Base-by-base conservation (phyloP, 2,329 filamentous ascomycete genomes). In the Aspergillus bombycis region DNA sequence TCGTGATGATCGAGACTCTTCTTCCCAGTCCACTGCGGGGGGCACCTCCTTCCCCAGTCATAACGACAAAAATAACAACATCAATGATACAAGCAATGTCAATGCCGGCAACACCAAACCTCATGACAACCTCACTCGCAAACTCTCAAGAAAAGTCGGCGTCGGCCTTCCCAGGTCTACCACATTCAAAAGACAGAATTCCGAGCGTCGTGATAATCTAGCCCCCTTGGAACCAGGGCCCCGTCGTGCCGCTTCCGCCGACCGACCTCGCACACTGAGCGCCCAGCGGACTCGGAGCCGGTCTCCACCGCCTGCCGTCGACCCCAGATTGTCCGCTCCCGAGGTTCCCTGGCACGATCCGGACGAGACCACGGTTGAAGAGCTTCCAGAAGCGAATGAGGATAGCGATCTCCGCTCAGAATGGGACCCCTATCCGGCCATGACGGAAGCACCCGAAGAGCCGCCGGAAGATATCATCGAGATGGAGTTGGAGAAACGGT, bases 171-270 rank as follows among this genome's bases (percentile, higher is more conserved):
- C 93, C 45, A 87, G 92, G 56, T 83, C 89, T 5, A 87, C 90
- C 70, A 96, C 92, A 0, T 93, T 96, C 79, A 91, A 89, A 77
- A 87, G 93, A 71, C 92, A 94, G 76, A 86, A 91, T 74, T 94
- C 92, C 32, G 94, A 97, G 78, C 85, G 87, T 66, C 86, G 93
- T 69, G 88, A 91, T 70, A 89, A 88, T 71, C 83, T 96, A 60
- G 83, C 90, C 63, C 88, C 91, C 52, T 83, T 88, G 48, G 82
- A 89, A 55, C 85, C 86, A 7, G 86, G 88, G 36, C 79, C 83
- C 30, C 87, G 91, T 68, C 87, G 93, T 72, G 88, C 92, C 12
- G 82, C 88, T 16, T 94, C 91, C 38, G 79, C 75, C 62, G 79
- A 86, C 72, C 81, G 81, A 66, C 75, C 77, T 64, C 74, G 76